Conservation (phyloP, 495 filamentous ascomycete species). For the Penicillium tannophilum region DNA sequence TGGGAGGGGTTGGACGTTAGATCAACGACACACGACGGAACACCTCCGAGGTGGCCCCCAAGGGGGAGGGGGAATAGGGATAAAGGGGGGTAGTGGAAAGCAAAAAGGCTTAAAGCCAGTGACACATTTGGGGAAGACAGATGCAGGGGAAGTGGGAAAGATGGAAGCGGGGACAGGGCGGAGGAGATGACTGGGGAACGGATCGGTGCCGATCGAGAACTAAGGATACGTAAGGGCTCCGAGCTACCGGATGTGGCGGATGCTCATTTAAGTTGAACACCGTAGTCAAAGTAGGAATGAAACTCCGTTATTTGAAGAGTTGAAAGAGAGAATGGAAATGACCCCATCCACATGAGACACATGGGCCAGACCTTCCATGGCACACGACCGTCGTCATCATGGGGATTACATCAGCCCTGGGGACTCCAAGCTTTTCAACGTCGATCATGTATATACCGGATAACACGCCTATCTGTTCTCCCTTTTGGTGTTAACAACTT, state of each 20-base stretch:
- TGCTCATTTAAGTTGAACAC: not conserved
- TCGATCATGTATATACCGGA: not conserved
- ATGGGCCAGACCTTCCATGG: constrained; percentile 6
- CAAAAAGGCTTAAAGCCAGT: constrained; percentile 7
- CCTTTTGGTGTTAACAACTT: too few species aligned
- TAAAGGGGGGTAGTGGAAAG: constrained; percentile 4
- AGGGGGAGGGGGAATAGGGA: constrained; percentile 15
- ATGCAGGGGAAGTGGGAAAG: constrained; percentile 16
- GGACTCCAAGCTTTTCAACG: not conserved
- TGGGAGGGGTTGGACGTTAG: constrained; percentile 11
- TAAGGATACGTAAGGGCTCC: constrained; percentile 14
- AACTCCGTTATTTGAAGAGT: not conserved
- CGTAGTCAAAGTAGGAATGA: not conserved
- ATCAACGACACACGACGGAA: constrained; percentile 11
- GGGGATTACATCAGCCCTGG: constrained; percentile 13
- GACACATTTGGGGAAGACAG: constrained; percentile 11
- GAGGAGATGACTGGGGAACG: constrained; percentile 29
- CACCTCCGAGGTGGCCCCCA: constrained; percentile 24
- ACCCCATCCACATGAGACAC: not conserved
- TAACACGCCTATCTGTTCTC: not conserved
- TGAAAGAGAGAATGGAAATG: constrained; percentile 1
- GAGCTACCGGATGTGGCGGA: constrained; percentile 26
- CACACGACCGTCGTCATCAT: constrained; percentile 11
- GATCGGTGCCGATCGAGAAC: constrained; percentile 17
- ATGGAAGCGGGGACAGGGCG: constrained; percentile 20